These are phyloP conservation scores for Geotrichum phurueaensis DNA, from an alignment of 1,139 yeast species.

Conservation along the genomic window DNA sequence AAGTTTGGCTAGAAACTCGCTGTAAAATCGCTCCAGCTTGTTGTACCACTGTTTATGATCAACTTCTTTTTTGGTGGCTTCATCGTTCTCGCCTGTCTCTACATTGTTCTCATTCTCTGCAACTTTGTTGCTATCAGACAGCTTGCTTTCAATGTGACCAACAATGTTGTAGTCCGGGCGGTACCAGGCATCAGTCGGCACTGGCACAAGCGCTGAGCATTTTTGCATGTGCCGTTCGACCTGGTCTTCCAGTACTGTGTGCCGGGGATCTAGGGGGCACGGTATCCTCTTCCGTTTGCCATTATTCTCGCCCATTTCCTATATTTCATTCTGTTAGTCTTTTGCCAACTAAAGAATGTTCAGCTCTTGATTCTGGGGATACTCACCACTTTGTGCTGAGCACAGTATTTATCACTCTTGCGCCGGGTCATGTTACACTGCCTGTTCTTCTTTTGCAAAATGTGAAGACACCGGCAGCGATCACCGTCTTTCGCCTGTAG, in stretches of 20 bases:
- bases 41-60: slow-evolving; percentile 36
- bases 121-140: not conserved
- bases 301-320: slow-evolving; percentile 20
- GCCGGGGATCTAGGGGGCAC: slow-evolving; percentile 74
- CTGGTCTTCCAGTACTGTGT: slow-evolving; percentile 61
- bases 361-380: not conserved
- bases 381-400: slow-evolving; percentile 45
- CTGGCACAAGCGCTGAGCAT: slow-evolving; percentile 48
- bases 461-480: slow-evolving; percentile 44
- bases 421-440: slow-evolving; percentile 59
- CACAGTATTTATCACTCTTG: slow-evolving; percentile 48
- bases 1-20: slow-evolving; percentile 14
- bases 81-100: slow-evolving; percentile 8
- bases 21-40: slow-evolving; percentile 30
- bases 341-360: slow-evolving; percentile 15
- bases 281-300: slow-evolving; percentile 47
- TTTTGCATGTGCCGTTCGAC: slow-evolving; percentile 52
- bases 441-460: slow-evolving; percentile 44
- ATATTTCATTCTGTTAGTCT: slow-evolving; percentile 1
- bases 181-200: slow-evolving; percentile 43
- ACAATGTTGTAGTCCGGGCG: slow-evolving; percentile 38
- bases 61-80: not conserved
- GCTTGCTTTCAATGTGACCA: not conserved
- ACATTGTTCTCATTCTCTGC: slow-evolving; percentile 6
- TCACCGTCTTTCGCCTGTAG: slow-evolving; percentile 19